Evolutionary conservation across 805 yeast genomes (phyloP).

Genomic region (Saturnispora besseyi): DNA sequence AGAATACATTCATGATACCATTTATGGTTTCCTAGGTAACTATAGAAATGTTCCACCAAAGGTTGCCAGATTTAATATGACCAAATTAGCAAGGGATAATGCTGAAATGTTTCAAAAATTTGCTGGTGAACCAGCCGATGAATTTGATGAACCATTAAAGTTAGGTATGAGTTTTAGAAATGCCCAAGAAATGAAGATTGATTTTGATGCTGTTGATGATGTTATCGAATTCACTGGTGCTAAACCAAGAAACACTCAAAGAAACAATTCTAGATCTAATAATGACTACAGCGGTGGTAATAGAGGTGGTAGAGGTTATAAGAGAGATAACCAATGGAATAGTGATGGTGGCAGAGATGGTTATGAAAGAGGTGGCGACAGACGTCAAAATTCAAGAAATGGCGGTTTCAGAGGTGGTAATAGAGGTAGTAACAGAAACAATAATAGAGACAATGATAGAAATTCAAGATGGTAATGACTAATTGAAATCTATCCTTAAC

Average conservation of each 20-base stretch:
- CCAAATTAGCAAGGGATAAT: slow-evolving; percentile 27
- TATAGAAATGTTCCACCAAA: slow-evolving; percentile 18
- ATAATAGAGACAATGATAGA: neutral
- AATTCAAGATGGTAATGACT: slow-evolving; percentile 10
- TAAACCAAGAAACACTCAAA: slow-evolving; percentile 11
- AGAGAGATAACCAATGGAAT: slow-evolving; percentile 12
- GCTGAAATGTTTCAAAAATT: slow-evolving; percentile 24
- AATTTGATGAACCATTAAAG: slow-evolving; percentile 7
- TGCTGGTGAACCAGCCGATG: slow-evolving; percentile 13
- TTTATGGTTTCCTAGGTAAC: slow-evolving; percentile 13
- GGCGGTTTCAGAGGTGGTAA: slow-evolving; percentile 2
- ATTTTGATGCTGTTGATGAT: slow-evolving; percentile 19
- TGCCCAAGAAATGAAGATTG: slow-evolving; percentile 24
- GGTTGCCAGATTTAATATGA: slow-evolving; percentile 26
- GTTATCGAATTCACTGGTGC: slow-evolving; percentile 27
- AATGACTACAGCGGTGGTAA: slow-evolving; percentile 13
- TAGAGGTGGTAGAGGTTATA: slow-evolving; percentile 10
- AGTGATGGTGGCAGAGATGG: slow-evolving; percentile 10
- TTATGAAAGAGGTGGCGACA: slow-evolving; percentile 6
- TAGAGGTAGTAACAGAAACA: slow-evolving; percentile 7
- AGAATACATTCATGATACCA: slow-evolving; percentile 12
- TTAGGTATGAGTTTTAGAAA: slow-evolving; percentile 11
- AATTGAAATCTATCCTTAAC: neutral
- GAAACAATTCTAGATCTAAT: neutral
- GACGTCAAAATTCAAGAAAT: slow-evolving; percentile 8